Percentiles rank a stretch among this genome's conserved stretches.
Conservation (phyloP, 352 stramenopile genomes). For the Vaucheria bursata region DNA sequence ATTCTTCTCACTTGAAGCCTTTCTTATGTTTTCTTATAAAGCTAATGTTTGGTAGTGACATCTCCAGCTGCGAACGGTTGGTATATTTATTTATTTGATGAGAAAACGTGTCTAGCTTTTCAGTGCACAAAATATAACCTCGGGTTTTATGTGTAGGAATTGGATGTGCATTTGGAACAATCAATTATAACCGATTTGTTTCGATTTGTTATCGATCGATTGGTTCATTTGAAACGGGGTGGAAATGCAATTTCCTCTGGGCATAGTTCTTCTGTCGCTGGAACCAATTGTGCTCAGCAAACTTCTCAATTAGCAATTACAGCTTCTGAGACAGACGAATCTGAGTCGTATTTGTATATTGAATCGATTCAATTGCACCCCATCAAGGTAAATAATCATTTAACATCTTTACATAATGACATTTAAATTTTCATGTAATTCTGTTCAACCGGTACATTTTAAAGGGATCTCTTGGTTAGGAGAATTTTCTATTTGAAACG, state of each 20-base stretch:
- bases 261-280: not conserved
- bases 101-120: too few species aligned
- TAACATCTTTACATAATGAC: too few species aligned
- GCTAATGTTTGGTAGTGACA: too few species aligned
- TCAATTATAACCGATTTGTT: conserved; percentile 47
- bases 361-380: conserved; percentile 40
- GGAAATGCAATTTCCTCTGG: not conserved
- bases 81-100: too few species aligned
- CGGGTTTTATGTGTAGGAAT: too few species aligned
- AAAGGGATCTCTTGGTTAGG: too few species aligned
- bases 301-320: not conserved
- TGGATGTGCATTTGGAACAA: conserved; percentile 49
- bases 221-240: conserved; percentile 1
- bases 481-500: too few species aligned
- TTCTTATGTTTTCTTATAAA: too few species aligned
- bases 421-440: too few species aligned
- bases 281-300: not conserved
- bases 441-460: too few species aligned
- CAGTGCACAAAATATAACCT: conserved; percentile 31
- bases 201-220: not conserved
- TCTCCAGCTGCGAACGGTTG: too few species aligned
- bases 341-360: conserved; percentile 42
- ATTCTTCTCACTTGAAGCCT: too few species aligned
- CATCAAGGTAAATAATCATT: conserved; percentile 25
- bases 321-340: conserved; percentile 1